A percentile compares a stretch with the other conserved stretches of the same genome.
Conservation (phyloP, 176 grass and related monocot genomes). For the Hordeum marinum region DNA sequence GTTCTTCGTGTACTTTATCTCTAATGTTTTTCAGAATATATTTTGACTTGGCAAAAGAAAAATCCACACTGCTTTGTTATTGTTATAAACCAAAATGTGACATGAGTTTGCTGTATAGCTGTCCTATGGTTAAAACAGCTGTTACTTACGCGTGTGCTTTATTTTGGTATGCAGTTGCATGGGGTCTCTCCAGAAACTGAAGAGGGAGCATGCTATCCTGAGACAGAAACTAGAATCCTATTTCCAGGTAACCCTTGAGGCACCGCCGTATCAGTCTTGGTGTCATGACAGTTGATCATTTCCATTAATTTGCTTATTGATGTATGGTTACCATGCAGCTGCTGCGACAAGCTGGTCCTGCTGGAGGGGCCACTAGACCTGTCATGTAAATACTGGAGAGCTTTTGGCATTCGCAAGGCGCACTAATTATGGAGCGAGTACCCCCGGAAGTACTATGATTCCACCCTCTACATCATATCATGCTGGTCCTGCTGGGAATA, state of each 20-base stretch:
- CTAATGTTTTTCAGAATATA: not conserved
- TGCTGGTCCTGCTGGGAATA: constrained; percentile 17
- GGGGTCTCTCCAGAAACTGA: constrained; percentile 78
- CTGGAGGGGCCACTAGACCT: constrained; percentile 61
- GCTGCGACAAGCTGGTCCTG: constrained; percentile 62
- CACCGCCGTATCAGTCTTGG: not conserved
- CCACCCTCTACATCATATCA: not conserved
- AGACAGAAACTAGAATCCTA: constrained; percentile 93
- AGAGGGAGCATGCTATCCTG: constrained; percentile 75
- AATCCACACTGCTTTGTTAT: not conserved
- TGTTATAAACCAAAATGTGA: not conserved
- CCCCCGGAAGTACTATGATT: not conserved
- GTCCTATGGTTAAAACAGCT: not conserved
- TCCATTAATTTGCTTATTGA: no score
- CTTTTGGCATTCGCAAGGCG: not conserved
- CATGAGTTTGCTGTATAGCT: not conserved
- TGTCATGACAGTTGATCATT: constrained; percentile 8
- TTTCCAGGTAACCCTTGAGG: constrained; percentile 70
- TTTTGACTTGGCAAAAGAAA: not conserved
- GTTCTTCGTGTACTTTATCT: not conserved
- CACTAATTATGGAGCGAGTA: constrained; percentile 5
- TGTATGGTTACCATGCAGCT: constrained; percentile 38
- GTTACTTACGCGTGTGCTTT: not conserved
- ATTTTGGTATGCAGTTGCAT: constrained; percentile 59
- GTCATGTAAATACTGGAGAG: constrained; percentile 30